These are phyloP conservation scores for Fusarium sarcochroum DNA, from an alignment of 2,329 filamentous ascomycete genomes.

Conservation along the genomic window DNA sequence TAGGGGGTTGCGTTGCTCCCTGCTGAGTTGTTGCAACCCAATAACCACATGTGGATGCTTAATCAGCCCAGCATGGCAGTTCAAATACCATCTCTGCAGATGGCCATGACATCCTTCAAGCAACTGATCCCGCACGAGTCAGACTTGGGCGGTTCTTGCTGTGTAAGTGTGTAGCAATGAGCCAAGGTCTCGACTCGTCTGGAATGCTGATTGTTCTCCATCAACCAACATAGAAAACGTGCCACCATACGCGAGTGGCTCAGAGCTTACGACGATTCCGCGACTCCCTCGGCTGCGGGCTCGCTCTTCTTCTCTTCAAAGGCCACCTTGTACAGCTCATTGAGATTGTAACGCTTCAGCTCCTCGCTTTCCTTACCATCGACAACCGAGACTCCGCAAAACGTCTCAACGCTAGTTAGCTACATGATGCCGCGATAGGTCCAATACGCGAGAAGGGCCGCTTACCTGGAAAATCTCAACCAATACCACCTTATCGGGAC, in stretches of 20 bases:
- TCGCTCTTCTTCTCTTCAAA: constrained; percentile 39
- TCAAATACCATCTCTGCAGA: constrained; percentile 12
- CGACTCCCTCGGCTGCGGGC: constrained; percentile 31
- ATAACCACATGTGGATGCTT: constrained; percentile 15
- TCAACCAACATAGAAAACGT: constrained; percentile 25
- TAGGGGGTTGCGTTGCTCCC: constrained; percentile 11
- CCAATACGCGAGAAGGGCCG: constrained; percentile 35
- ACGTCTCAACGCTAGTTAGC: constrained; percentile 66
- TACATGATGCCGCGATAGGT: constrained; percentile 34
- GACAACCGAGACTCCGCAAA: constrained; percentile 85
- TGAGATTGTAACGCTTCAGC: constrained; percentile 83
- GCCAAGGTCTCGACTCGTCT: constrained; percentile 15
- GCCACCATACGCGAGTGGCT: constrained; percentile 16
- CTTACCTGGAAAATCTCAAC: constrained; percentile 85
- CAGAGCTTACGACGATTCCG: constrained; percentile 37
- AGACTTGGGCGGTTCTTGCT: constrained; percentile 12
- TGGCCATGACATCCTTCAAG: neutral
- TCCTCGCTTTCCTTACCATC: constrained; percentile 77
- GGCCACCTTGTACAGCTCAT: constrained; percentile 74
- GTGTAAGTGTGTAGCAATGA: constrained; percentile 19
- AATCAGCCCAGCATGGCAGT: neutral
- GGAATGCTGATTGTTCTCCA: constrained; percentile 13
- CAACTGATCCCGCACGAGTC: neutral
- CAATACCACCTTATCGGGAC: constrained; percentile 83
- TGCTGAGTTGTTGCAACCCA: constrained; percentile 21